Evolutionary conservation across 2,329 filamentous ascomycete genomes (phyloP).

Genomic region (Ophiocordyceps camponoti-leonardi): DNA sequence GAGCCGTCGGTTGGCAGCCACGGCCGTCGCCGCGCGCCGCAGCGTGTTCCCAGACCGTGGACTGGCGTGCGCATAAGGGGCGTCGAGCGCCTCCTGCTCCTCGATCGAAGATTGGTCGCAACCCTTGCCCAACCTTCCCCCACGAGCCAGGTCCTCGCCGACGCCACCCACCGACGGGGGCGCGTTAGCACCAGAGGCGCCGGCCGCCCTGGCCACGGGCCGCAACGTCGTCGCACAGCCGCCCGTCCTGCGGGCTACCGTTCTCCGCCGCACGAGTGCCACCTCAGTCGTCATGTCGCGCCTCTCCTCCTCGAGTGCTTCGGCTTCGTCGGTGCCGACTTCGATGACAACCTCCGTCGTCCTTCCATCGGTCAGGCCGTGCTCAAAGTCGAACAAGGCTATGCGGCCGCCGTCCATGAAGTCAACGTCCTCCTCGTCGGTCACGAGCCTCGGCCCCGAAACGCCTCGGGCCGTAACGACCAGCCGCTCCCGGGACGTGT

Average conservation of each 20-base stretch:
- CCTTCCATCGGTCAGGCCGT: conserved; percentile 35
- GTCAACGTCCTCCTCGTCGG: conserved; percentile 55
- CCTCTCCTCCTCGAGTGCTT: conserved; percentile 54
- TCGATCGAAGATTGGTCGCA: conserved; percentile 31
- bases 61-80: conserved; percentile 55
- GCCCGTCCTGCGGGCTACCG: conserved; percentile 45
- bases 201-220: not conserved
- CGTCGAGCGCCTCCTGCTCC: conserved; percentile 46
- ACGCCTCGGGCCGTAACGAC: conserved; percentile 60
- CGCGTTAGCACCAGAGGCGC: conserved; percentile 4
- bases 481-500: conserved; percentile 35
- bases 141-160: conserved; percentile 34
- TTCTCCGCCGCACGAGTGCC: conserved; percentile 59
- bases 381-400: conserved; percentile 58
- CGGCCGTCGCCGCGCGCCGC: conserved; percentile 59
- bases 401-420: conserved; percentile 67
- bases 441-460: conserved; percentile 34
- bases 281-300: conserved; percentile 64
- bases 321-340: conserved; percentile 52
- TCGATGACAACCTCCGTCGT: conserved; percentile 49
- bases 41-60: conserved; percentile 55
- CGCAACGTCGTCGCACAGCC: conserved; percentile 21
- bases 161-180: conserved; percentile 14
- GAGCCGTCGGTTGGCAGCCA: conserved; percentile 52
- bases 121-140: conserved; percentile 19